A percentile compares a stretch with the other conserved stretches of the same genome.
phyloP scores from a whole-genome alignment of 768 basidiomycete species.

The Pleurotus tuoliensis region DNA sequence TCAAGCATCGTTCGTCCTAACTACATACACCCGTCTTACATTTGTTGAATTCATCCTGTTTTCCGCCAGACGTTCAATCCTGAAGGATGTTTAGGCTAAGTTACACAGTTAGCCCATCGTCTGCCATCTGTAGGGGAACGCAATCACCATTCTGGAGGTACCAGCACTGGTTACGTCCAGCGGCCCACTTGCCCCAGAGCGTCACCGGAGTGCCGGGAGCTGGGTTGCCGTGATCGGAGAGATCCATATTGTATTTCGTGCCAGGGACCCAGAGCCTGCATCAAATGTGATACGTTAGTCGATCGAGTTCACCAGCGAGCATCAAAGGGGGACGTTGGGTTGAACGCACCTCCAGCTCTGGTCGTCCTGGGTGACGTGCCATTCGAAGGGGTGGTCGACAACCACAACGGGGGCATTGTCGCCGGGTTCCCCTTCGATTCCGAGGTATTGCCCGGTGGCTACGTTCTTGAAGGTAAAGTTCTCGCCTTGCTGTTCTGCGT shows the following conservation, averaged over 20 bases:
- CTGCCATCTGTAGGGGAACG: too few relatives aligned
- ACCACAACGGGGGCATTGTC: conserved; percentile 30
- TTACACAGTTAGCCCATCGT: too few relatives aligned
- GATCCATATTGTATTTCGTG: conserved; percentile 33
- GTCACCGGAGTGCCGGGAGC: conserved; percentile 35
- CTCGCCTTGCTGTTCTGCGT: conserved; percentile 19
- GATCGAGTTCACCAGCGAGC: too few relatives aligned
- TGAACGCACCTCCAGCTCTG: conserved; percentile 18
- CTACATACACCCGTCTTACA: too few relatives aligned
- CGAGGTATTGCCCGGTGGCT: conserved; percentile 26
- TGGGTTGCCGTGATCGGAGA: conserved; percentile 36
- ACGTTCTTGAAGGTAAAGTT: conserved; percentile 31
- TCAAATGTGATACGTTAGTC: too few relatives aligned
- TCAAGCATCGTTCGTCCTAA: too few relatives aligned
- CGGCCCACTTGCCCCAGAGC: conserved; percentile 36
- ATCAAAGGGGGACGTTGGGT: too few relatives aligned
- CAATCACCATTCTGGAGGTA: not conserved
- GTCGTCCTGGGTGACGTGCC: conserved; percentile 34
- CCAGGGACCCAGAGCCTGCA: conserved; percentile 34
- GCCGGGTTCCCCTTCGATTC: conserved; percentile 16
- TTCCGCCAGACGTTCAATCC: too few relatives aligned
- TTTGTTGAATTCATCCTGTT: too few relatives aligned
- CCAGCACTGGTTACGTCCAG: conserved; percentile 32
- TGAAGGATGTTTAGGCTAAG: too few relatives aligned
- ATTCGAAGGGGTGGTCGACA: conserved; percentile 19